These are phyloP conservation scores for Linnemannia exigua DNA, from an alignment of 192 early-diverging fungal species.

Conservation along the genomic window DNA sequence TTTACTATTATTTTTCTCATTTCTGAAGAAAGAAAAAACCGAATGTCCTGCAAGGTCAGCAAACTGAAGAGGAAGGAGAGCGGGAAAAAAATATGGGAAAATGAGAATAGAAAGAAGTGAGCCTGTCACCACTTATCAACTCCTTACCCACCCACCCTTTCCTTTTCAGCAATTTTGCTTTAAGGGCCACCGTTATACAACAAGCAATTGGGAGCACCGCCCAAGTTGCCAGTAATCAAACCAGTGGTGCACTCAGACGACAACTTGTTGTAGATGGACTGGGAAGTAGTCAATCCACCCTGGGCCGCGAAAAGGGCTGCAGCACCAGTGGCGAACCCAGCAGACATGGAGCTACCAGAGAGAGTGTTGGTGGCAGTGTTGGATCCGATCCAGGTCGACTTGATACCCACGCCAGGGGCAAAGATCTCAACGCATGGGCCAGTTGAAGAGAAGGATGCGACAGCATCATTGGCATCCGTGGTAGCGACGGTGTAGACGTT, in stretches of 20 bases:
- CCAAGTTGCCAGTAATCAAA: slow-evolving; percentile 44
- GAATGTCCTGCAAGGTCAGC: too few relatives aligned
- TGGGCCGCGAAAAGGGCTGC: slow-evolving; percentile 70
- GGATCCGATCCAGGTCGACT: slow-evolving; percentile 58
- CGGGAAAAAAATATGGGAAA: too few relatives aligned
- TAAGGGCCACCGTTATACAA: slow-evolving; percentile 38
- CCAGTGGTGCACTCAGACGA: slow-evolving; percentile 62
- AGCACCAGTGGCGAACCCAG: slow-evolving; percentile 86
- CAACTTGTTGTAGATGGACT: slow-evolving; percentile 65
- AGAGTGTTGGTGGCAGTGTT: too few relatives aligned
- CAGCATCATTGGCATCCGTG: slow-evolving; percentile 44
- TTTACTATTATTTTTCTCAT: too few relatives aligned
- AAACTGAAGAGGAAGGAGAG: too few relatives aligned
- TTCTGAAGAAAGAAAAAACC: too few relatives aligned
- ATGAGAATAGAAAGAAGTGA: background rate
- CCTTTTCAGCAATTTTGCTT: background rate
- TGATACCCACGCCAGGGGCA: slow-evolving; percentile 71
- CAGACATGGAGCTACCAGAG: too few relatives aligned
- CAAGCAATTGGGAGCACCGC: slow-evolving; percentile 29
- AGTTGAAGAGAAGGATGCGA: slow-evolving; percentile 63
- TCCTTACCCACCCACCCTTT: background rate
- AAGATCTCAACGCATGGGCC: slow-evolving; percentile 74
- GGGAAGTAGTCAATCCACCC: slow-evolving; percentile 32
- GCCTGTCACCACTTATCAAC: background rate
- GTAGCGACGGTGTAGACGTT: slow-evolving; percentile 64